phyloP scores from a whole-genome alignment of 768 basidiomycete species.

The Pleurotus tuoliensis region DNA sequence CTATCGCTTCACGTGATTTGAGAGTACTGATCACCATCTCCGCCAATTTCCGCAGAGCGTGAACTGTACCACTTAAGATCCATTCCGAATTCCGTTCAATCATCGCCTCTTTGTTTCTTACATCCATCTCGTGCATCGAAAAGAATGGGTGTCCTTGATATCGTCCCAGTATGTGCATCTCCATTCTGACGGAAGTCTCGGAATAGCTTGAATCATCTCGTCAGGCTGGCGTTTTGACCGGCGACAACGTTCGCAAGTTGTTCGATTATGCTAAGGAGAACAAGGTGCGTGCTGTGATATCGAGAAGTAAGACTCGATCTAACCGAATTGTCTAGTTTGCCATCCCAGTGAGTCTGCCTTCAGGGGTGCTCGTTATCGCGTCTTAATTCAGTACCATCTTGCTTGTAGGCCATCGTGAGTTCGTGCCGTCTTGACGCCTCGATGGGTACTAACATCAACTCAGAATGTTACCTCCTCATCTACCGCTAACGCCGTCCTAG shows the following conservation, averaged over 20 bases:
- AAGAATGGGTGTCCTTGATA: conserved; percentile 76
- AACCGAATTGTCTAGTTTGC: conserved; percentile 52
- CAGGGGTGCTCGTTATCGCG: neutral
- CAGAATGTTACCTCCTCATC: conserved; percentile 98
- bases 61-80: neutral
- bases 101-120: conserved; percentile 8
- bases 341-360: conserved; percentile 63
- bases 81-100: conserved; percentile 7
- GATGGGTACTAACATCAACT: conserved; percentile 8
- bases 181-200: neutral
- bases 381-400: too few species aligned
- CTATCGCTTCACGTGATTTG: conserved; percentile 8
- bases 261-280: conserved; percentile 91
- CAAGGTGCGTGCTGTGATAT: conserved; percentile 50
- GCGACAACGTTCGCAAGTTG: conserved; percentile 91
- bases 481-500: conserved; percentile 88
- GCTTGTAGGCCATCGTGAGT: conserved; percentile 70
- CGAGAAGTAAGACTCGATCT: conserved; percentile 8
- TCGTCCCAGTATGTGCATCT: conserved; percentile 65
- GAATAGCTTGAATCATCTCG: conserved; percentile 9
- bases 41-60: conserved; percentile 7
- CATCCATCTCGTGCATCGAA: conserved; percentile 9
- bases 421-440: conserved; percentile 1
- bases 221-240: conserved; percentile 92
- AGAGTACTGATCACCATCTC: conserved; percentile 5